Conservation (phyloP, 352 stramenopile genomes). For the Thraustochytrium sp. region DNA sequence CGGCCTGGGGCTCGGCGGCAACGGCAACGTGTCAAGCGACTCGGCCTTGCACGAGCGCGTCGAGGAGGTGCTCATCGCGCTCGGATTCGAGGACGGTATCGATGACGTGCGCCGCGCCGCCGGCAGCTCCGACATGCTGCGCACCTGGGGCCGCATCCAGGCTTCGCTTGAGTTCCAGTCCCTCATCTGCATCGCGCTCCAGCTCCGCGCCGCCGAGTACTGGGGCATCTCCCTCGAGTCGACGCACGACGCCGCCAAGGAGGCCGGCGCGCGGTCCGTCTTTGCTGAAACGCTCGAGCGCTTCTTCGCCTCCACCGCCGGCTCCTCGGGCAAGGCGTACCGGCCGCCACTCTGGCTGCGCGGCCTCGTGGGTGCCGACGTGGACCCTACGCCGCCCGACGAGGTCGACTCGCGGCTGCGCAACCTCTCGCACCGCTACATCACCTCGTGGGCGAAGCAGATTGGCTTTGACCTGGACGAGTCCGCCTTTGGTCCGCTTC, state of each 20-base stretch:
- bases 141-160: background rate
- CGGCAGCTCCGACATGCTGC: background rate
- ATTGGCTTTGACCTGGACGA: background rate
- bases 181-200: background rate
- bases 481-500: background rate
- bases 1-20: background rate
- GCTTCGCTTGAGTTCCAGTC: background rate
- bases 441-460: background rate
- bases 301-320: background rate
- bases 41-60: background rate
- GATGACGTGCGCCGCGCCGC: background rate
- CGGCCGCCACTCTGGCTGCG: background rate
- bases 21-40: background rate
- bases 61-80: constrained; percentile 13
- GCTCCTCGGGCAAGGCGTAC: background rate
- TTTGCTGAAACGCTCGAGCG: background rate
- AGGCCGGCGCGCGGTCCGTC: background rate
- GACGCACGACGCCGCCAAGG: background rate
- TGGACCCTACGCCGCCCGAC: background rate
- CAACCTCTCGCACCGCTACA: background rate
- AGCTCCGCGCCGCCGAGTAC: background rate
- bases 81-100: constrained; percentile 8
- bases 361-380: background rate
- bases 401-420: background rate
- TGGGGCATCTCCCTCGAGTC: background rate